Evolutionary conservation across 2,329 filamentous ascomycete genomes (phyloP), one percentile per base, ranked within the genome.

Genomic region (Septoria linicola): DNA sequence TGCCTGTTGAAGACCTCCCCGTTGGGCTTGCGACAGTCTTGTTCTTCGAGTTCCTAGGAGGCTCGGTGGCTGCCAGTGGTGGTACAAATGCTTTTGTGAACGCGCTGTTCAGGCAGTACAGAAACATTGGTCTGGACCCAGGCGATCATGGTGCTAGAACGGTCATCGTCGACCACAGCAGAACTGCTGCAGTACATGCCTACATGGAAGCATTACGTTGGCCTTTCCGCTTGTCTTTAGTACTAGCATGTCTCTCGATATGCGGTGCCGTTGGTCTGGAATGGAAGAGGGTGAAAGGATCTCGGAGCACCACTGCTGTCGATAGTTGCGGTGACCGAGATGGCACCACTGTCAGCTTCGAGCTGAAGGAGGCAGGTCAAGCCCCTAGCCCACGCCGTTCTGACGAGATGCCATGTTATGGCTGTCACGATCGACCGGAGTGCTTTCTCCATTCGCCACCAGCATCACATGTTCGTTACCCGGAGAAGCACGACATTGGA

Each of bases 191-290:
- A 8, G 16, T 31, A 14, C 19, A 14, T n/a, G 14, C 31, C 1
- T 43, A 43, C 16, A 43, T 43, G 41, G 17, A 31, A 20, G 41
- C 41, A 8, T 19, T 43, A 2, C 30, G 41, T 31, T 43, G 41
- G 41, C 41, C 41, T 2, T 34, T 43, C 5, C 25, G 41, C 2
- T 34, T 43, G 41, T 43, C 41, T 7, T 8, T 43, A 16, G 32
- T 43, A 8, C 3, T 43, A 6, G 27, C 21, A 16, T 43, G 41
- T 27, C 27, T 43, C 23, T 23, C 41, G 3, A 43, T 43, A 8
- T 4, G 30, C 13, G 41, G 41, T 19, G 41, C 32, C 1, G 27
- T 43, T 1, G 17, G 3, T 14, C 41, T 43, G 8, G 41, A 43
- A 19, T 27, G 41, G 10, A 43, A 43, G 25, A 43, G 41, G n/a